Base-by-base conservation (phyloP, 495 filamentous ascomycete genomes). In the Thozetella sp. region DNA sequence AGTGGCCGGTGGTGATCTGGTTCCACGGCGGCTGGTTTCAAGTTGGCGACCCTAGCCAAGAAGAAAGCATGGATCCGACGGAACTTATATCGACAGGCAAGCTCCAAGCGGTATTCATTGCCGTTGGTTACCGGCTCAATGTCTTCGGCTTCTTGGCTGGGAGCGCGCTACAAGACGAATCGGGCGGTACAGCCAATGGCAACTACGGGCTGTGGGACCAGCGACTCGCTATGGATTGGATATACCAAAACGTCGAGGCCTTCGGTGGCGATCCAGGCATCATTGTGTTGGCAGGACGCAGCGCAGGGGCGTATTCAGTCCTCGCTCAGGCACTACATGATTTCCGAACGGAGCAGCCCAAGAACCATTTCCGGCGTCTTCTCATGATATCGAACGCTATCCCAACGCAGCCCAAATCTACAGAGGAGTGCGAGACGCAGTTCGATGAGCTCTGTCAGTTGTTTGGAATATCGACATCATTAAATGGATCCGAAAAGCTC, bases 11-110 rank as follows among this genome's bases (percentile, higher is more conserved):
- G 10, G n/a, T 48, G 3, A 48, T 48, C 9, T 48, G 43, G 43
- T 48, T 48, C 20, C 43, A 48, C n/a, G 43, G 43, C n/a, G 43
- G 43, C 43, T 48, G 43, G 43, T 48, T 48, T 20, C 43, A 48
- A 20, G 43, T 48, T 10, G 43, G 43, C 43, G 43, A 48, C n/a
- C 43, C 43, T 4, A 48, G 43, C n/a, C 43, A 48, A 48, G 43
- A 48, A 19, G 43, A 11, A 48, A 48, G 43, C 43, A 48, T 48
- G 43, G n/a, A 48, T 48, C 43, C 43, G 11, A 48, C 43, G 11
- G 43, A 48, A n/a, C 43, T 48, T 48, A 10, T 48, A 3, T 48
- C 43, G 11, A 48, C 43, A 11, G 43, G 43, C 43, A 48, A 48
- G 6, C 43, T 48, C 43, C 43, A 48, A 48, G 43, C 43, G 11